Percentiles rank a stretch among this genome's conserved stretches.
phyloP scores from a whole-genome alignment of 441 rosid species.

The Mallotus japonicus region DNA sequence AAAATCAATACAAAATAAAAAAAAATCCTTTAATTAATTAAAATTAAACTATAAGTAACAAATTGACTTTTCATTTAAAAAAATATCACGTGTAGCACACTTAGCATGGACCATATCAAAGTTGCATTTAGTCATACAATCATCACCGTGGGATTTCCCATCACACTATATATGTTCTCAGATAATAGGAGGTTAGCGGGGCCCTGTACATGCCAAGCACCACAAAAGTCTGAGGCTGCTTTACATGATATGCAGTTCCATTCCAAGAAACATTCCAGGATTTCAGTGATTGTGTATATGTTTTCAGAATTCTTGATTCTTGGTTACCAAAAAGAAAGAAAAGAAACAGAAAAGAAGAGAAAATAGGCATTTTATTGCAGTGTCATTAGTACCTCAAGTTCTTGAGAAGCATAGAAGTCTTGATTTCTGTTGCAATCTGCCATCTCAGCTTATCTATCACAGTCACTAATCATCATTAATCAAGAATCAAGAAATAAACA shows the following conservation, averaged over 20 bases:
- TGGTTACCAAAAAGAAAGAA: neutral
- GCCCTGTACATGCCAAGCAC: slow-evolving; percentile 1
- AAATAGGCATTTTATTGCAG: neutral
- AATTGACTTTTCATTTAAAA: neutral
- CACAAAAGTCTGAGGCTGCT: neutral
- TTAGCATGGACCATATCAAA: neutral
- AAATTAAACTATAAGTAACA: neutral
- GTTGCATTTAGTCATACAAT: neutral
- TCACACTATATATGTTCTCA: neutral
- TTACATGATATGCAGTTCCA: neutral
- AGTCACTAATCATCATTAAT: slow-evolving; percentile 1
- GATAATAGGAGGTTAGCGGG: neutral
- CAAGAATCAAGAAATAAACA: neutral
- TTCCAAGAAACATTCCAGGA: neutral
- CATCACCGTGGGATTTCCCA: neutral
- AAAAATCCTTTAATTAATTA: no score
- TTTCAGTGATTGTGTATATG: neutral
- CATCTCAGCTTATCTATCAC: slow-evolving; percentile 36
- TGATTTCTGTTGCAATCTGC: slow-evolving; percentile 47
- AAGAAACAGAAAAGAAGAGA: neutral
- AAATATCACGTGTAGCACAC: neutral
- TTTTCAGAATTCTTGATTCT: no score
- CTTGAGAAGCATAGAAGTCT: slow-evolving; percentile 35
- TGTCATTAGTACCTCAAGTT: slow-evolving; percentile 39
- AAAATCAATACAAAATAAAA: neutral